Conservation (phyloP, 1,139 yeast genomes). For the Geotrichum macrosporum region DNA sequence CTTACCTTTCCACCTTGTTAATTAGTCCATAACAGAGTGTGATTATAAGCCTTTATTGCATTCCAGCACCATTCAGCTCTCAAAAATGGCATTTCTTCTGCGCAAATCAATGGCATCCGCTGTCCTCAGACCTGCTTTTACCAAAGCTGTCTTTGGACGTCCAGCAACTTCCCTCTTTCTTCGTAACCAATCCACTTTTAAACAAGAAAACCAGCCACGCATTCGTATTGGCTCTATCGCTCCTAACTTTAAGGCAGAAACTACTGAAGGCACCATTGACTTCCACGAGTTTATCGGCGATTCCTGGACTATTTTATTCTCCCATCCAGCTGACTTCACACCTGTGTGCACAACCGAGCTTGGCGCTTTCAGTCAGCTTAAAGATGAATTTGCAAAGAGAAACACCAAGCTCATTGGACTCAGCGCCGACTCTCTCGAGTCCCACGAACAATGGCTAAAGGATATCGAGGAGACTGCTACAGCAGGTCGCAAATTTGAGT, state of each 20-base stretch:
- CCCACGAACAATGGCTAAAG: conserved; percentile 76
- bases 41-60: too few species aligned
- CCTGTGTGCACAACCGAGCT: conserved; percentile 94
- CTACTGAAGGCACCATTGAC: conserved; percentile 71
- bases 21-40: too few species aligned
- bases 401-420: conserved; percentile 80
- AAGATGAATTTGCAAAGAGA: conserved; percentile 77
- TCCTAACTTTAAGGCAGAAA: conserved; percentile 76
- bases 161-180: conserved; percentile 16
- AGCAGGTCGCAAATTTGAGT: conserved; percentile 60
- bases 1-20: too few species aligned
- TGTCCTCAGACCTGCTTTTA: conserved; percentile 13
- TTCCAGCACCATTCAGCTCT: too few species aligned
- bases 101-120: conserved; percentile 19
- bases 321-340: conserved; percentile 92
- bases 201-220: conserved; percentile 40
- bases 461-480: conserved; percentile 77
- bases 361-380: conserved; percentile 82
- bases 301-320: conserved; percentile 79
- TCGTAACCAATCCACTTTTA: conserved; percentile 25
- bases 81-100: conserved; percentile 15
- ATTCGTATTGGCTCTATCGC: conserved; percentile 63
- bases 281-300: conserved; percentile 80
- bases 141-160: conserved; percentile 10
- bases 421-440: conserved; percentile 72